phyloP scores from a whole-genome alignment of 495 filamentous ascomycete genomes.

The Peziza echinospora region DNA sequence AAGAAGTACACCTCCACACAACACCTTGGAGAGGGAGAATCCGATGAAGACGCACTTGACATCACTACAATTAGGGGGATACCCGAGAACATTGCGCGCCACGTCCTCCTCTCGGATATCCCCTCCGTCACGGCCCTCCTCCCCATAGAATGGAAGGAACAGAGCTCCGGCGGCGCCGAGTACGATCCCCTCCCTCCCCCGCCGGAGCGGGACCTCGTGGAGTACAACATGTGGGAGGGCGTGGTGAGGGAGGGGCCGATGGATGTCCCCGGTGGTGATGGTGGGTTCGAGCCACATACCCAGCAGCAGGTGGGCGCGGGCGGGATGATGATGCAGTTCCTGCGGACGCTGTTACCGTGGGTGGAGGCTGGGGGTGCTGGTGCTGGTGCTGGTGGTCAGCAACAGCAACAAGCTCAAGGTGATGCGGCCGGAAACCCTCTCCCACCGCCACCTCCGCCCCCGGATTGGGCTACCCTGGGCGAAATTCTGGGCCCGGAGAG shows the following conservation, averaged over 20 bases:
- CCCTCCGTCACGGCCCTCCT: slow-evolving; percentile 39
- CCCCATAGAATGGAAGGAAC: slow-evolving; percentile 25
- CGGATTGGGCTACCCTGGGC: background rate
- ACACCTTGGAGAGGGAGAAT: slow-evolving; percentile 20
- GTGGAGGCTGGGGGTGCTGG: background rate
- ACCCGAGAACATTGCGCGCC: slow-evolving; percentile 46
- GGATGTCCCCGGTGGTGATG: slow-evolving; percentile 1
- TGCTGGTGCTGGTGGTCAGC: background rate
- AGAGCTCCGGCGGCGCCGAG: slow-evolving; percentile 32
- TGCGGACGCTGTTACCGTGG: background rate
- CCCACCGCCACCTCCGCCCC: background rate
- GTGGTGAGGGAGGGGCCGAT: slow-evolving; percentile 11
- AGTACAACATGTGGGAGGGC: slow-evolving; percentile 17
- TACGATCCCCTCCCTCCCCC: slow-evolving; percentile 50
- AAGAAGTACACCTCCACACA: slow-evolving; percentile 8
- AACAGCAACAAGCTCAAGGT: no score
- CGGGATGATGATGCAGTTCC: background rate
- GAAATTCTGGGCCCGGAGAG: background rate
- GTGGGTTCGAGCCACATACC: no score
- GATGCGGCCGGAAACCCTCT: background rate
- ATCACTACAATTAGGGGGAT: slow-evolving; percentile 24
- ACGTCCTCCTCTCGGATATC: slow-evolving; percentile 55
- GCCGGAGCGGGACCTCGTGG: slow-evolving; percentile 4
- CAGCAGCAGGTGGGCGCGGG: background rate
- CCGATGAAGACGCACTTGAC: no score